phyloP scores from a whole-genome alignment of 1,139 yeast genomes.

The Candida gigantensis region DNA sequence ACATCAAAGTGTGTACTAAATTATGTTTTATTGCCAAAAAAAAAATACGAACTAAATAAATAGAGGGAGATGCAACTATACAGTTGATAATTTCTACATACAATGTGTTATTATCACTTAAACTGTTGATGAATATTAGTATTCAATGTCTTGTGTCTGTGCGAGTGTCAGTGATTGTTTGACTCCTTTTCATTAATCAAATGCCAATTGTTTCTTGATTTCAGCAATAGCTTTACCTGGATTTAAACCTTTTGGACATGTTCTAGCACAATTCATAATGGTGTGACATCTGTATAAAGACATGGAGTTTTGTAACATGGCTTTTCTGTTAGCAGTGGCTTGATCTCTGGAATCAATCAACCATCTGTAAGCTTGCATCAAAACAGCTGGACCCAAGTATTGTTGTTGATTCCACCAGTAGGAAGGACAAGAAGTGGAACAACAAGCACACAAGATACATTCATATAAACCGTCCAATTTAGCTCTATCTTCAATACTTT shows the following conservation, averaged over 20 bases:
- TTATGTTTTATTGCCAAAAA: no score
- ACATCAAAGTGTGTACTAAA: no score
- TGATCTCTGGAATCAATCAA: slow-evolving; percentile 96
- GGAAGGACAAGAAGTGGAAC: slow-evolving; percentile 98
- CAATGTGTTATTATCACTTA: slow-evolving; percentile 1
- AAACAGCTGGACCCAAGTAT: slow-evolving; percentile 96
- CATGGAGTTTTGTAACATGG: slow-evolving; percentile 95
- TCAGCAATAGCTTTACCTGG: slow-evolving; percentile 98
- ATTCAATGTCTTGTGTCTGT: background rate
- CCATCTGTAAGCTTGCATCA: slow-evolving; percentile 99
- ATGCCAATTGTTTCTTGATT: slow-evolving; percentile 91
- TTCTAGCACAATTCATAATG: slow-evolving; percentile 95
- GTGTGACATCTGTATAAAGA: slow-evolving; percentile 98
- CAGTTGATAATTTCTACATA: slow-evolving; percentile 1
- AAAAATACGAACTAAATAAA: slow-evolving; percentile 4
- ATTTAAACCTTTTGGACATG: slow-evolving; percentile 99
- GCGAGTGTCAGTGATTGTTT: background rate
- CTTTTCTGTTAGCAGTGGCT: slow-evolving; percentile 78
- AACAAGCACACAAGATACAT: slow-evolving; percentile 97
- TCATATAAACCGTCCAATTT: slow-evolving; percentile 96
- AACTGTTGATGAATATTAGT: background rate
- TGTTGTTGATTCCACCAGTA: slow-evolving; percentile 99
- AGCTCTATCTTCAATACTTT: slow-evolving; percentile 89
- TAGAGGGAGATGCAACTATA: slow-evolving; percentile 5
- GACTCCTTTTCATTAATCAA: slow-evolving; percentile 45